Evolutionary conservation across 148 eudicot genomes (phyloP), one percentile per base, ranked within the genome.

Genomic region (Persicaria maculosa): DNA sequence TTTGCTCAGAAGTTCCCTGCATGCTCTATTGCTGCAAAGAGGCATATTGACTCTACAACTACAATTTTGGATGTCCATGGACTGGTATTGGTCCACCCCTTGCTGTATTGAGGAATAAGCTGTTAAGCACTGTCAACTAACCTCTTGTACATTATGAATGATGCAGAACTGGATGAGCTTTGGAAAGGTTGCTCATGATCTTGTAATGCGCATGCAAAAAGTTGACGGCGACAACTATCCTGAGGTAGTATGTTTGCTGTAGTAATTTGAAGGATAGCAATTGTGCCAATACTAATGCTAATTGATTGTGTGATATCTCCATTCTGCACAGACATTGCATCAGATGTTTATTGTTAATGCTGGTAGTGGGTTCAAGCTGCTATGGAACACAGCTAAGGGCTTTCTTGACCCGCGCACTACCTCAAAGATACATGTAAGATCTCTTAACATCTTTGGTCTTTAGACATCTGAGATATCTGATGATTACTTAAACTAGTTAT

Each of bases 201-300:
- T 94, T 78, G 88, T 92, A 3, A 84, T 88, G 93, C 91, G 93
- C 74, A 94, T 94, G 84, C 98, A 91, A 74, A 94, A 89, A 77
- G 86, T 94, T 77, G 98, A 94, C 52, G 96, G 93, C 57, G 97
- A 90, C 75, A 91, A 94, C 84, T 91, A 94, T 78, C 98, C 98
- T 61, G 98, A 94, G 96, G 98, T 94, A 78, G 46, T 1, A 76
- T 62, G 64, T 47, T 57, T 57, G 58, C 20, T 59, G 19, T 47
- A 3, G 31, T 71, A 71, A 3, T 47, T 71, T 46, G 47, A 46
- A 47, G 36, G 36, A 71, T 47, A 65, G 44, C 9, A 8, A 8
- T 17, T 19, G 52, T 19, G 40, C 46, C 16, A 16, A 6, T 9
- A 47, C 52, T 71, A 25, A 71, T 68, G 17, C 72, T 45, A 22